phyloP scores from a whole-genome alignment of 2,329 filamentous ascomycete genomes.

The Aschersonia sp. region DNA sequence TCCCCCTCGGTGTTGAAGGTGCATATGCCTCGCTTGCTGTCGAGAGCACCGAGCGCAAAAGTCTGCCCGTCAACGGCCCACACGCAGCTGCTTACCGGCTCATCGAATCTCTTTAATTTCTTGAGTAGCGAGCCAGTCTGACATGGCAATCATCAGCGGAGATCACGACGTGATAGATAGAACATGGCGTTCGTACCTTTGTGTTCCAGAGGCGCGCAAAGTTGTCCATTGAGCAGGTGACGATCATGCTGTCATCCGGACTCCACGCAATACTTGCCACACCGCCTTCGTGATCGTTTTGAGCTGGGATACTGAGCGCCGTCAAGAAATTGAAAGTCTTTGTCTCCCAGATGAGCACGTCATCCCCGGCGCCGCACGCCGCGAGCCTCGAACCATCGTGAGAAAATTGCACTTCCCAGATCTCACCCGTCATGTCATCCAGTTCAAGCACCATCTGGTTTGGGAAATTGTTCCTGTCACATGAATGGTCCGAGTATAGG shows the following conservation, averaged over 20 bases:
- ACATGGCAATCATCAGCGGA: not conserved
- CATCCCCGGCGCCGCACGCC: slow-evolving; percentile 62
- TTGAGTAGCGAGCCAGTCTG: slow-evolving; percentile 51
- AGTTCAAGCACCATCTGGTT: slow-evolving; percentile 57
- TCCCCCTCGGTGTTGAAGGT: slow-evolving; percentile 56
- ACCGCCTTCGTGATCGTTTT: slow-evolving; percentile 46
- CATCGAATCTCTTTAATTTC: slow-evolving; percentile 55
- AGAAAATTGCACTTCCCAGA: slow-evolving; percentile 87
- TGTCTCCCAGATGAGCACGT: slow-evolving; percentile 73
- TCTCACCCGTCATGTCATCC: slow-evolving; percentile 60
- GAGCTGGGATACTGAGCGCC: slow-evolving; percentile 27
- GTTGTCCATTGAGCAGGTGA: slow-evolving; percentile 68
- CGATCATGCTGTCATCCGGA: slow-evolving; percentile 72
- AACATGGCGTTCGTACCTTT: slow-evolving; percentile 32
- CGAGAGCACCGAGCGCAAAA: slow-evolving; percentile 69
- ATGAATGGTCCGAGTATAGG: slow-evolving; percentile 77
- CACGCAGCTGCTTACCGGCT: slow-evolving; percentile 79
- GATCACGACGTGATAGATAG: not conserved
- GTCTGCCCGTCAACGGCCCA: slow-evolving; percentile 68
- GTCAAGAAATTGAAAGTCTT: slow-evolving; percentile 50
- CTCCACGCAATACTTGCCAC: slow-evolving; percentile 82
- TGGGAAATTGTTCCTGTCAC: slow-evolving; percentile 69
- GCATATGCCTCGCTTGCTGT: slow-evolving; percentile 49
- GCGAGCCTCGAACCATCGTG: slow-evolving; percentile 73
- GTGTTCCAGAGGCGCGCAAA: slow-evolving; percentile 64